These are phyloP conservation scores for Entonaema liquescens DNA, from an alignment of 495 filamentous ascomycete genomes.

Conservation along the genomic window DNA sequence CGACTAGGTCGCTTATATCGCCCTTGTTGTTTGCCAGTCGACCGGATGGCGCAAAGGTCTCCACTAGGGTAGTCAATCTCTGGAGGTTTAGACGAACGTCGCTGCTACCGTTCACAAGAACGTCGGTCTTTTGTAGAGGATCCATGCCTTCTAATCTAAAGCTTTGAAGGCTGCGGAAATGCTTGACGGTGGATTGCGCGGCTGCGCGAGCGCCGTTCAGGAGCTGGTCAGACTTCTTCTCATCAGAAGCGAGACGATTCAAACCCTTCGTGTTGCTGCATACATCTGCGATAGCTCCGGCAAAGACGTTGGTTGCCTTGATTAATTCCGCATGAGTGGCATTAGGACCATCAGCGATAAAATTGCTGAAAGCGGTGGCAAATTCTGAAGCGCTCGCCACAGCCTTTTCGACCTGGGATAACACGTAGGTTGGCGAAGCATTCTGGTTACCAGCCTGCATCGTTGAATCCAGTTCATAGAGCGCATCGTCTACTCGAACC, in stretches of 20 bases:
- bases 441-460: conserved; percentile 99
- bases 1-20: conserved; percentile 92
- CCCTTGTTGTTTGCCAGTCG: conserved; percentile 79
- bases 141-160: conserved; percentile 92
- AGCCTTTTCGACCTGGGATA: conserved; percentile 97
- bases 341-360: conserved; percentile 95
- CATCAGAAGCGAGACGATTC: conserved; percentile 91
- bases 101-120: conserved; percentile 95
- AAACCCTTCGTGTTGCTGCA: conserved; percentile 96
- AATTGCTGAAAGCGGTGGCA: conserved; percentile 96
- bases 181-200: conserved; percentile 87
- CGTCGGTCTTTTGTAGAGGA: conserved; percentile 86
- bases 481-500: conserved; percentile 91
- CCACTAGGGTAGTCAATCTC: conserved; percentile 88
- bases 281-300: conserved; percentile 91
- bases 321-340: conserved; percentile 91
- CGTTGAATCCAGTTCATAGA: conserved; percentile 95
- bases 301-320: conserved; percentile 87
- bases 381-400: conserved; percentile 95
- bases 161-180: conserved; percentile 93
- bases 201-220: conserved; percentile 82
- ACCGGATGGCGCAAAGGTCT: conserved; percentile 84
- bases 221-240: conserved; percentile 88
- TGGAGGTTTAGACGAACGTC: conserved; percentile 93
- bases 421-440: conserved; percentile 91